Base-by-base conservation (phyloP, 192 early-diverging fungal species). In the Bifiguratus adelaidae region DNA sequence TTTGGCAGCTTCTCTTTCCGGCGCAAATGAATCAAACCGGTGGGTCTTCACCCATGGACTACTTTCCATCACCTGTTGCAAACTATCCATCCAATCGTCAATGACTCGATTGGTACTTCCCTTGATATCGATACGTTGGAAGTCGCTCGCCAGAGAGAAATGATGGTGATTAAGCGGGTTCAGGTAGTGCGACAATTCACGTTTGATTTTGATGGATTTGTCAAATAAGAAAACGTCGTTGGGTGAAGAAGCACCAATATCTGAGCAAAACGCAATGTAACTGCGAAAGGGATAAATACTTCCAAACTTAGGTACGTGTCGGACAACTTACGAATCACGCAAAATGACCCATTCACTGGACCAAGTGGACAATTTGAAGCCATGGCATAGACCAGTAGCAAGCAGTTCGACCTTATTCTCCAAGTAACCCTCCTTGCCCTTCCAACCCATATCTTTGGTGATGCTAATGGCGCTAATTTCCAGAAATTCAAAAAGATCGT, bases 371-470 rank as follows among this genome's bases (percentile, higher is more conserved):
- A 47, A 45, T 16, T 41, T 41, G 22, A 50, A 42, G 4, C 37
- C 2, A n/a, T 33, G 47, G 23, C 41, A 54, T 18, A 58, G 26
- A 12, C 40, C 45, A 12, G 34, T 38, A 2, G 35, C 27, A 3
- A 33, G 28, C 13, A 51, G 45, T 34, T 78, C 76, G 20, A 77
- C 63, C 21, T 75, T 78, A 19, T 76, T 73, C 34, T 81, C 80
- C 43, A 86, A 52, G 42, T 79, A 80, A 9, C 78, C 82, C 50
- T 88, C 86, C 43, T 88, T 88, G 32, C 86, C 86, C 50, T 88
- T 88, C 86, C 86, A 88, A 0, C 85, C 81, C 64, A 85, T 82
- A 37, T 85, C 82, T 48, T 75, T 82, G 27, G 77, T 74, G 35
- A 88, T 73, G 15, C 78, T 81, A 29, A 83, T 71, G 11, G 79